Evolutionary conservation across 257 asterid species (phyloP).

Genomic region (Salvia miltiorrhiza): DNA sequence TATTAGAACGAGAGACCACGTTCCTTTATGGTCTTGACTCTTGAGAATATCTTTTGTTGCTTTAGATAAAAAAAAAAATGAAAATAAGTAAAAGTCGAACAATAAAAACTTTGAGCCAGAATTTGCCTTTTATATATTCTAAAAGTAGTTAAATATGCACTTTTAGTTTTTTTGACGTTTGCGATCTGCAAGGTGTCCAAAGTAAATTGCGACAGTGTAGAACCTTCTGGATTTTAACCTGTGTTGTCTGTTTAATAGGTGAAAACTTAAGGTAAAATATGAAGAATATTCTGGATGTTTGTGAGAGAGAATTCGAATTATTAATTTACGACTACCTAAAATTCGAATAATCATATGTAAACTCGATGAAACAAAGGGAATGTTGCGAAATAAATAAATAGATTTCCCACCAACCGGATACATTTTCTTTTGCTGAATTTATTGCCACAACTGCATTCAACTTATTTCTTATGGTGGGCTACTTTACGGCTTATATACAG

Average conservation of each 20-base stretch:
- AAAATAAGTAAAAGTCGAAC: no score
- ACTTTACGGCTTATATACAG: no score
- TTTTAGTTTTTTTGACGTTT: not conserved
- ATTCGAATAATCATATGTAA: no score
- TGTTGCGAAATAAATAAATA: not conserved
- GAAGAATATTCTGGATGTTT: not conserved
- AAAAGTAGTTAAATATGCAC: not conserved
- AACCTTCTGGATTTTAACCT: conserved; percentile 4
- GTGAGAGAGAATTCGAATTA: not conserved
- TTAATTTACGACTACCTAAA: not conserved
- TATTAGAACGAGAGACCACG: not conserved
- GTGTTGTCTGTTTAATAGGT: not conserved
- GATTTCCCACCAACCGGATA: not conserved
- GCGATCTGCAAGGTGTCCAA: not conserved
- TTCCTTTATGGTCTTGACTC: not conserved
- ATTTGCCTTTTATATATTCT: no score
- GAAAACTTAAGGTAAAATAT: not conserved
- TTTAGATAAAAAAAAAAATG: not conserved
- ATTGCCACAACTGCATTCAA: no score
- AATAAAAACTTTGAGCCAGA: no score
- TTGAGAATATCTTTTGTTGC: not conserved
- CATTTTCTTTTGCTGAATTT: no score
- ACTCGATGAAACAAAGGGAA: not conserved
- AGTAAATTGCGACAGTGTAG: conserved; percentile 1
- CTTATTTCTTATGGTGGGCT: no score